Evolutionary conservation across 2,329 filamentous ascomycete genomes (phyloP).

Genomic region (Pezizomycotina sp.): DNA sequence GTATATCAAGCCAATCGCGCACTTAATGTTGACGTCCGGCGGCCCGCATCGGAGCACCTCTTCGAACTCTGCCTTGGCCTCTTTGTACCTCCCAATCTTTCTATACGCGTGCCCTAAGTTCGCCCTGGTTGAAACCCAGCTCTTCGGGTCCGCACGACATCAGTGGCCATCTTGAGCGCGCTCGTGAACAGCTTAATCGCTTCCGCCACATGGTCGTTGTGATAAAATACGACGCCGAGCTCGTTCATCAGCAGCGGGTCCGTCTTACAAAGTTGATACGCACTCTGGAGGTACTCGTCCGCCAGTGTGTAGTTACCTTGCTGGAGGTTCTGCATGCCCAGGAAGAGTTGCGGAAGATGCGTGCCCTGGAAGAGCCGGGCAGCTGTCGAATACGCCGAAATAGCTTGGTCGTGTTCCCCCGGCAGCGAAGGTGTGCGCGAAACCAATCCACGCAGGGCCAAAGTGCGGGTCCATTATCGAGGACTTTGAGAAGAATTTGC

Average conservation of each 20-base stretch:
- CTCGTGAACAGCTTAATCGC: constrained; percentile 63
- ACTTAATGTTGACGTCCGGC: constrained; percentile 62
- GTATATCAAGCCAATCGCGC: constrained; percentile 67
- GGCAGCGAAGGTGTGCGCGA: constrained; percentile 92
- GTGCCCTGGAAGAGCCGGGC: constrained; percentile 91
- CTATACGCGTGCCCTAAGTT: constrained; percentile 83
- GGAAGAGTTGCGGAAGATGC: constrained; percentile 83
- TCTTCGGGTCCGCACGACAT: constrained; percentile 64
- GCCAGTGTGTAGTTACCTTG: constrained; percentile 89
- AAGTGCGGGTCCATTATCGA: constrained; percentile 97
- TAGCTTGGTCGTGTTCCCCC: constrained; percentile 98
- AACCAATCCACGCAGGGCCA: constrained; percentile 94
- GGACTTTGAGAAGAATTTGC: constrained; percentile 91
- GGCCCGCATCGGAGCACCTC: constrained; percentile 62
- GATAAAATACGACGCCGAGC: constrained; percentile 88
- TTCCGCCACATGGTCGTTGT: constrained; percentile 61
- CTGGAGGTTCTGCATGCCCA: constrained; percentile 96
- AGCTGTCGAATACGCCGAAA: constrained; percentile 91
- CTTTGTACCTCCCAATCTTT: constrained; percentile 48
- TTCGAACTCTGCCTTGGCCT: constrained; percentile 67
- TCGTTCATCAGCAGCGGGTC: constrained; percentile 90
- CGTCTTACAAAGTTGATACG: constrained; percentile 63
- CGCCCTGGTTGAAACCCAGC: constrained; percentile 68
- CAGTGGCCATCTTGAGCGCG: constrained; percentile 59
- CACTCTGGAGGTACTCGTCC: constrained; percentile 83